Evolutionary conservation across 257 asterid species (phyloP).

Genomic region (Echites panduratus): DNA sequence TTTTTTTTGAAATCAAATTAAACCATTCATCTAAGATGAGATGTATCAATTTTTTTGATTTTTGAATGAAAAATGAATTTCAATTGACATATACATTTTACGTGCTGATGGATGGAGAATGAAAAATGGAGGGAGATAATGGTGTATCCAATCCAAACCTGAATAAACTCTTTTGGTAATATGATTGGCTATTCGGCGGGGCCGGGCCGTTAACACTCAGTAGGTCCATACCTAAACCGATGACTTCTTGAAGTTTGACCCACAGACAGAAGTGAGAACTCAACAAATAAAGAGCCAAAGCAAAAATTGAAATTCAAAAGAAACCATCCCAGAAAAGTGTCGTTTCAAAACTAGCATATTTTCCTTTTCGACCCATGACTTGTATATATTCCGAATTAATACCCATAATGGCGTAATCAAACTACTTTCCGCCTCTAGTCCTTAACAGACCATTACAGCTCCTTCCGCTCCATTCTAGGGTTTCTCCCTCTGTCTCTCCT

Average conservation of each 20-base stretch:
- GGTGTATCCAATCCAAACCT: too few relatives aligned
- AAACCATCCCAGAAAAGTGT: not conserved
- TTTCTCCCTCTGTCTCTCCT: constrained; percentile 22
- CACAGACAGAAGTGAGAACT: not conserved
- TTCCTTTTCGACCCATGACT: not conserved
- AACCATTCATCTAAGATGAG: too few relatives aligned
- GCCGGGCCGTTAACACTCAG: not conserved
- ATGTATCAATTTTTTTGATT: too few relatives aligned
- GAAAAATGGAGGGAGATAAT: too few relatives aligned
- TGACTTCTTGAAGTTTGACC: not conserved
- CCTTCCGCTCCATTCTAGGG: constrained; percentile 31
- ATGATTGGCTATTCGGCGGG: too few relatives aligned
- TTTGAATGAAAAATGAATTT: too few relatives aligned
- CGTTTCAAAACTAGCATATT: not conserved
- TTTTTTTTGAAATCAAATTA: too few relatives aligned
- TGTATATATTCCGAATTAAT: not conserved
- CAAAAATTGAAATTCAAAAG: not conserved
- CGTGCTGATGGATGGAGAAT: too few relatives aligned
- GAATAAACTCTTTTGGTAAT: too few relatives aligned
- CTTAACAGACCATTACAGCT: not conserved
- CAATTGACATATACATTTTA: too few relatives aligned
- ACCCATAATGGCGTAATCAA: not conserved
- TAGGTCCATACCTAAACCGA: not conserved
- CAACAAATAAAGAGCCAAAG: not conserved
- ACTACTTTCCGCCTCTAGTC: not conserved